Conservation (phyloP, 495 filamentous ascomycete genomes). For the Tuber aestivum region DNA sequence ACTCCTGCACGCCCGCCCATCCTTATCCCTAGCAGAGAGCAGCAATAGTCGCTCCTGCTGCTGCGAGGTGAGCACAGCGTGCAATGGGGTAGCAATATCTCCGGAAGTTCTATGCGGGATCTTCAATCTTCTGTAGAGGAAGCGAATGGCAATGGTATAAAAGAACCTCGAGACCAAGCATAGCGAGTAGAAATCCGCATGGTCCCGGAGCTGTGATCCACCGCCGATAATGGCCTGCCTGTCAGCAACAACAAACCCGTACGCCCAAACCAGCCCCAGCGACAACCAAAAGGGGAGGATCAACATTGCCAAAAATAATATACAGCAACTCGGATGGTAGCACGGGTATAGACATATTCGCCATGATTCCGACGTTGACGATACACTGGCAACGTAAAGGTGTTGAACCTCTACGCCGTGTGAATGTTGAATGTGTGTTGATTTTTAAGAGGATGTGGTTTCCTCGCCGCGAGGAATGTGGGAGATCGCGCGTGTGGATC, state of each 20-base stretch:
- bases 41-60: constrained; percentile 8
- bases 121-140: constrained; percentile 19
- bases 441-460: background rate
- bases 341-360: background rate
- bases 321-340: constrained; percentile 18
- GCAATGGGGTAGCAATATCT: constrained; percentile 10
- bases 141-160: constrained; percentile 17
- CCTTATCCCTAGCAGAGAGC: background rate
- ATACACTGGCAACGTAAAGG: background rate
- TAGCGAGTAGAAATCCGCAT: constrained; percentile 17
- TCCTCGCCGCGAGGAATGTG: background rate
- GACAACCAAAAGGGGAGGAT: background rate
- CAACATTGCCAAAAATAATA: constrained; percentile 21
- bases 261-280: background rate
- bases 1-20: background rate
- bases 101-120: constrained; percentile 9
- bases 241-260: background rate
- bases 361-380: background rate
- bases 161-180: constrained; percentile 19
- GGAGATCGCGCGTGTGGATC: background rate
- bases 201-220: background rate
- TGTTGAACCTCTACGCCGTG: background rate
- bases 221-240: background rate
- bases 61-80: constrained; percentile 10
- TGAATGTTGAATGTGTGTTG: background rate